These are phyloP conservation scores for Eurotiales sp. DNA, from an alignment of 2,329 filamentous ascomycete genomes.

Conservation along the genomic window DNA sequence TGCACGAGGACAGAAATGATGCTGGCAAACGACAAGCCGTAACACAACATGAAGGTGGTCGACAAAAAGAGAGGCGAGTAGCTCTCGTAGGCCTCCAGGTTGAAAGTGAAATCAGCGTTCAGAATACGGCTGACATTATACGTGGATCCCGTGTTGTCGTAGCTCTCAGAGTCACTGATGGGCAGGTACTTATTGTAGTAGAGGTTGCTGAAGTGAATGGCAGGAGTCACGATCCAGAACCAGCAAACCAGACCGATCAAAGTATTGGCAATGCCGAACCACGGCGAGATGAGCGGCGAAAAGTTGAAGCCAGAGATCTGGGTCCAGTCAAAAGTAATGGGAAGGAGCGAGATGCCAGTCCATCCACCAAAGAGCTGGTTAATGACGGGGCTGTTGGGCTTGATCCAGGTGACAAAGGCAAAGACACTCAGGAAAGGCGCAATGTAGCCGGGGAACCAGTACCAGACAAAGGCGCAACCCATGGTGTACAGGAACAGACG, in stretches of 20 bases:
- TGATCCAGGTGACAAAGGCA: conserved; percentile 68
- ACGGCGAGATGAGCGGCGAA: conserved; percentile 67
- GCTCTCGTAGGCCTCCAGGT: conserved; percentile 60
- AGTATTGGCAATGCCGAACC: conserved; percentile 71
- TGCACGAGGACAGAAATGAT: conserved; percentile 68
- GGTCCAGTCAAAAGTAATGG: conserved; percentile 74
- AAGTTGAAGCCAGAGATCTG: conserved; percentile 66
- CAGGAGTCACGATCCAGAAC: conserved; percentile 57
- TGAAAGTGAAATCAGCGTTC: conserved; percentile 58
- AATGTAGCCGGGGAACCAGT: conserved; percentile 66
- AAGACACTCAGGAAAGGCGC: conserved; percentile 68
- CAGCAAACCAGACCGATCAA: conserved; percentile 64
- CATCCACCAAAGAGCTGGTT: conserved; percentile 71
- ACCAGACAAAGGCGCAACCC: conserved; percentile 58
- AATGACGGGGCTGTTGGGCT: conserved; percentile 62
- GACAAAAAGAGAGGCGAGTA: conserved; percentile 63
- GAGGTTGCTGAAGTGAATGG: conserved; percentile 61
- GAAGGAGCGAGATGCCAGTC: conserved; percentile 64
- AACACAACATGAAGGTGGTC: conserved; percentile 66
- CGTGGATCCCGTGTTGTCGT: conserved; percentile 62
- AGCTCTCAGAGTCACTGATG: conserved; percentile 66
- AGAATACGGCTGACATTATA: conserved; percentile 66
- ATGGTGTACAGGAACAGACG: conserved; percentile 61
- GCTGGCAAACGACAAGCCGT: conserved; percentile 69
- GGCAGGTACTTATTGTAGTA: conserved; percentile 65